phyloP scores from a whole-genome alignment of 306 rosid species.

The Trichosanthes truncata region DNA sequence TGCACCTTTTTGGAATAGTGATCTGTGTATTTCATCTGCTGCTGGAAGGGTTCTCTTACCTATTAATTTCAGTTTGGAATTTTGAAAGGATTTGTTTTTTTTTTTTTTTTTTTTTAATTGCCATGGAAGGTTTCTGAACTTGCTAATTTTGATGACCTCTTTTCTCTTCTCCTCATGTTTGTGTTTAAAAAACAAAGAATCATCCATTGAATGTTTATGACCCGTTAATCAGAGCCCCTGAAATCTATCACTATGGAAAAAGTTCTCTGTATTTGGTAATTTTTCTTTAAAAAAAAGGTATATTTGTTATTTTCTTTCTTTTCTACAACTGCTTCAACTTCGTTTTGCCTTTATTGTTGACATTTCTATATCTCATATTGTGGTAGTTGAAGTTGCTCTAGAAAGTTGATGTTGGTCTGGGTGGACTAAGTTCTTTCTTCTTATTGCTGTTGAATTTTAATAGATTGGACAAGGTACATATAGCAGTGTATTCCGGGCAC shows the following conservation, averaged over 20 bases:
- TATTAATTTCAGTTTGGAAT: not conserved
- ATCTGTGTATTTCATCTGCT: not conserved
- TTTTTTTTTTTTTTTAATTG: not conserved
- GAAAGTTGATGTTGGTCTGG: not conserved
- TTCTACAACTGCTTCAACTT: not conserved
- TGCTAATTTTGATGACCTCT: not conserved
- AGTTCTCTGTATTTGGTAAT: not conserved
- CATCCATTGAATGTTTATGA: not conserved
- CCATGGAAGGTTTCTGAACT: not conserved
- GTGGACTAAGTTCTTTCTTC: not conserved
- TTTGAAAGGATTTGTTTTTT: not conserved
- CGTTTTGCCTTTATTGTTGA: not conserved
- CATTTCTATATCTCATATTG: not conserved
- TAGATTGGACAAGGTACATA: slow-evolving; percentile 99
- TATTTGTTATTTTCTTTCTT: not conserved
- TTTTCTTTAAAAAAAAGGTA: not conserved
- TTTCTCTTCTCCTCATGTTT: not conserved
- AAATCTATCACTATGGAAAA: not conserved
- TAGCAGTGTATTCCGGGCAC: slow-evolving; percentile 89
- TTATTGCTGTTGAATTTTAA: not conserved
- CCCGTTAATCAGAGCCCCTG: not conserved
- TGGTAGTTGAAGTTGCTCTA: not conserved
- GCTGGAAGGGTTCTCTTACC: not conserved
- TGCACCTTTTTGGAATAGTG: not conserved
- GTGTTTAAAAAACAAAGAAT: not conserved